Evolutionary conservation across 1,284 basidiomycete species (phyloP).

Genomic region (Ganoderma meredithae): DNA sequence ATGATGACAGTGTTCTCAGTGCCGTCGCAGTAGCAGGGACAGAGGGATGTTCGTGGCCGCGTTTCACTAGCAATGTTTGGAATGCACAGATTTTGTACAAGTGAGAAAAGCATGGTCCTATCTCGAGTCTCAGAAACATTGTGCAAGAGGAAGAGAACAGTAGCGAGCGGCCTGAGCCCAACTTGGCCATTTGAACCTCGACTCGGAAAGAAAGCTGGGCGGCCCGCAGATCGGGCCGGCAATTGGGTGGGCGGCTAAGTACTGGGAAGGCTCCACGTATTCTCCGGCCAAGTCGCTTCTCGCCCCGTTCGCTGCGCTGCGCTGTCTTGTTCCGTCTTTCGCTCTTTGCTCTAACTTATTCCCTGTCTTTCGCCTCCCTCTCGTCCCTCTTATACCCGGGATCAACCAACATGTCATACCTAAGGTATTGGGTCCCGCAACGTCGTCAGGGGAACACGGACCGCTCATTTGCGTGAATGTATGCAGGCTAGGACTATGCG

Average conservation of each 20-base stretch:
- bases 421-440: conserved; percentile 18
- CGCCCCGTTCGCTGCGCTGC: conserved; percentile 3
- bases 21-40: too few species aligned
- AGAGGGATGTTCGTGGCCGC: too few species aligned
- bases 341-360: conserved; percentile 29
- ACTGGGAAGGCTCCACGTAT: conserved; percentile 27
- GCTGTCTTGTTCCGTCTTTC: not conserved
- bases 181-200: too few species aligned
- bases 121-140: too few species aligned
- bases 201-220: too few species aligned
- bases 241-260: conserved; percentile 6
- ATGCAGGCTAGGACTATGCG: conserved; percentile 67
- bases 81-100: too few species aligned
- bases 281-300: conserved; percentile 25
- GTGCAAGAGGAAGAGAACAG: too few species aligned
- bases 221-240: not conserved
- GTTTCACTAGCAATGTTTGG: too few species aligned
- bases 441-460: not conserved
- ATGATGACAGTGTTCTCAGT: not conserved
- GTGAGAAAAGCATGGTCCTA: too few species aligned
- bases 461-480: conserved; percentile 8
- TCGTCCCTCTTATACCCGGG: conserved; percentile 1
- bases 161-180: too few species aligned
- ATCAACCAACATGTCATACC: conserved; percentile 22
- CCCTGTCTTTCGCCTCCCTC: conserved; percentile 18